Evolutionary conservation across 2,329 filamentous ascomycete species (phyloP).

Genomic region (Tricladium varicosporioides): DNA sequence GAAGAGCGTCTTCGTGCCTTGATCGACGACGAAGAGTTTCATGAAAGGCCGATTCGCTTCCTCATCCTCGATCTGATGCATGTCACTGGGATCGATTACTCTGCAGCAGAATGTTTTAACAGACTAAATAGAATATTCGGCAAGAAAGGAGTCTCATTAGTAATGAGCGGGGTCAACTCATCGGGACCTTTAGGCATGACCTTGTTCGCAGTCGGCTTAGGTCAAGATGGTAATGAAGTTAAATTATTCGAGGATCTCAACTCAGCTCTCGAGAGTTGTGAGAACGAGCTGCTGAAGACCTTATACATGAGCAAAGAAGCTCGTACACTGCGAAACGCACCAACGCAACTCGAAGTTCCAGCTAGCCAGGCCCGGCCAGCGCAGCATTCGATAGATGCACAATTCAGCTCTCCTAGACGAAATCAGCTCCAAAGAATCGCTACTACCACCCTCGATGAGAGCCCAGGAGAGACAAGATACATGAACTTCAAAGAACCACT

Average conservation of each 20-base stretch:
- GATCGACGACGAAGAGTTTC: constrained; percentile 80
- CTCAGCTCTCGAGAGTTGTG: constrained; percentile 87
- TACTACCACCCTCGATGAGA: constrained; percentile 68
- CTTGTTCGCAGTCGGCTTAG: constrained; percentile 80
- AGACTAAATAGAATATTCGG: constrained; percentile 83
- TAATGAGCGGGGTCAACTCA: constrained; percentile 79
- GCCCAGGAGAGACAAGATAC: constrained; percentile 64
- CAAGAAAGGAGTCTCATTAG: constrained; percentile 73
- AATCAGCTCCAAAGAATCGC: constrained; percentile 78
- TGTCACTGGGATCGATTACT: constrained; percentile 93
- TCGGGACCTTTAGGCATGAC: constrained; percentile 74
- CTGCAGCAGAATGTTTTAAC: constrained; percentile 91
- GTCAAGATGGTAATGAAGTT: constrained; percentile 69
- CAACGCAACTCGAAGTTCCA: constrained; percentile 31
- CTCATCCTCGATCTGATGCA: constrained; percentile 85
- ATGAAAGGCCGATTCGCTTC: constrained; percentile 77
- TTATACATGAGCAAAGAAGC: constrained; percentile 71
- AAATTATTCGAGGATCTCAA: constrained; percentile 87
- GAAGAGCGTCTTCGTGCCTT: constrained; percentile 82
- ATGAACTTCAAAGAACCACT: constrained; percentile 86
- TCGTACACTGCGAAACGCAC: constrained; percentile 43
- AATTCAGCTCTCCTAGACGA: constrained; percentile 75
- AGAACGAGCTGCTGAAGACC: constrained; percentile 86
- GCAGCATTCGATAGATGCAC: constrained; percentile 48
- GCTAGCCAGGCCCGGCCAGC: constrained; percentile 10